Evolutionary conservation across 2,329 filamentous ascomycete genomes (phyloP).

Genomic region (Trichoderma afroharzianum): DNA sequence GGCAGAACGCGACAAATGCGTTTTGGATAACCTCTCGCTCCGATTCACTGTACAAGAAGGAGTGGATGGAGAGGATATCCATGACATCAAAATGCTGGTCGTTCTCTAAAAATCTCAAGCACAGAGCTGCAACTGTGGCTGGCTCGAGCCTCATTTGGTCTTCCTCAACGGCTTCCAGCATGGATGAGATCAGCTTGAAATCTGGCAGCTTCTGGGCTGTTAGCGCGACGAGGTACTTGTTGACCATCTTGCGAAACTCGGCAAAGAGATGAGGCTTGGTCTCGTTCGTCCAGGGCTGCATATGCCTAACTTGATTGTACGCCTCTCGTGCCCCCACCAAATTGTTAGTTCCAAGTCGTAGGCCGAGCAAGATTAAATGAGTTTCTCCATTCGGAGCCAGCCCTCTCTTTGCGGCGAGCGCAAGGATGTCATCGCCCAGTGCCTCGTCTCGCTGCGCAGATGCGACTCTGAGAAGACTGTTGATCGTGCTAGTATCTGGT

Average conservation of each 20-base stretch:
- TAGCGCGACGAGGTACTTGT: slow-evolving; percentile 68
- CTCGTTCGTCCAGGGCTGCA: slow-evolving; percentile 39
- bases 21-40: slow-evolving; percentile 66
- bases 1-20: slow-evolving; percentile 64
- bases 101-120: slow-evolving; percentile 67
- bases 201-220: slow-evolving; percentile 58
- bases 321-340: slow-evolving; percentile 64
- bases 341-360: slow-evolving; percentile 70
- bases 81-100: slow-evolving; percentile 77
- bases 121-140: slow-evolving; percentile 70
- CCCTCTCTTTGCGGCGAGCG: slow-evolving; percentile 60
- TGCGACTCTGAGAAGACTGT: slow-evolving; percentile 69
- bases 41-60: slow-evolving; percentile 63
- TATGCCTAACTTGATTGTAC: slow-evolving; percentile 47
- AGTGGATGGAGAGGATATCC: slow-evolving; percentile 75
- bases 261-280: slow-evolving; percentile 40
- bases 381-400: slow-evolving; percentile 68
- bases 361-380: slow-evolving; percentile 69
- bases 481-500: slow-evolving; percentile 70
- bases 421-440: slow-evolving; percentile 69
- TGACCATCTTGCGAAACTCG: slow-evolving; percentile 62
- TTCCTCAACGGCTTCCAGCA: slow-evolving; percentile 70
- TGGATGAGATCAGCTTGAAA: slow-evolving; percentile 67
- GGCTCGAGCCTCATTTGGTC: slow-evolving; percentile 67
- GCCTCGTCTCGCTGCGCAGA: slow-evolving; percentile 66